Evolutionary conservation across 2,329 filamentous ascomycete species (phyloP).

Genomic region (Cercospora nicotianae): DNA sequence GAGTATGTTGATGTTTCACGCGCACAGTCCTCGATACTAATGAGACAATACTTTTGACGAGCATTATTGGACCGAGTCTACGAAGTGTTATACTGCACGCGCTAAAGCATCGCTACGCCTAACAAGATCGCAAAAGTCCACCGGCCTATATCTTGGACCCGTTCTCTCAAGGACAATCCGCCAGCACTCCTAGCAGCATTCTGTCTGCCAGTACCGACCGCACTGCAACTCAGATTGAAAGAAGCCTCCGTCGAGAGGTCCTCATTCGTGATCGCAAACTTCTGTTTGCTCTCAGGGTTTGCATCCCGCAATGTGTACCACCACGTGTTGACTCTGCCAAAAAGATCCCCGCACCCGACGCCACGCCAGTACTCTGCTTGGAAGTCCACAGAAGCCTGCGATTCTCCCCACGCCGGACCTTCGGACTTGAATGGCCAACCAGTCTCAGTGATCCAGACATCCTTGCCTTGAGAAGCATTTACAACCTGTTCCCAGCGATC

Average conservation of each 20-base stretch:
- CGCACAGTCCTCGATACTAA: not conserved
- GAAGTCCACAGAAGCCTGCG: not conserved
- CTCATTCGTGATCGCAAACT: slow-evolving; percentile 15
- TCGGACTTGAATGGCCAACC: not conserved
- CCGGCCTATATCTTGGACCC: not conserved
- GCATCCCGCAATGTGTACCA: slow-evolving; percentile 59
- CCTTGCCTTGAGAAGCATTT: not conserved
- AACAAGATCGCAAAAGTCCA: not conserved
- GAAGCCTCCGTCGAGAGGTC: not conserved
- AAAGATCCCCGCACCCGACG: slow-evolving; percentile 41
- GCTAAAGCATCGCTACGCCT: not conserved
- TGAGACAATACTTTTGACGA: not conserved
- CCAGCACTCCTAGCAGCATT: not conserved
- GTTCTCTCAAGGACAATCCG: not conserved
- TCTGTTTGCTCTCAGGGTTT: slow-evolving; percentile 5
- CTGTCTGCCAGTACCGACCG: not conserved
- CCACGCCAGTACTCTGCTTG: not conserved
- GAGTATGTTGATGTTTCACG: not conserved
- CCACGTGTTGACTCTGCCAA: slow-evolving; percentile 63
- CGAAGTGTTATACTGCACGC: not conserved
- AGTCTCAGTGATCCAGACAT: not conserved
- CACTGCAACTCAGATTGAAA: slow-evolving; percentile 9
- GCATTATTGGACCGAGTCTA: not conserved
- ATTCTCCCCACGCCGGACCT: not conserved
- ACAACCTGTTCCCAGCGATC: not conserved